Evolutionary conservation across 495 filamentous ascomycete species (phyloP).

Genomic region (Neohortaea acidophila): DNA sequence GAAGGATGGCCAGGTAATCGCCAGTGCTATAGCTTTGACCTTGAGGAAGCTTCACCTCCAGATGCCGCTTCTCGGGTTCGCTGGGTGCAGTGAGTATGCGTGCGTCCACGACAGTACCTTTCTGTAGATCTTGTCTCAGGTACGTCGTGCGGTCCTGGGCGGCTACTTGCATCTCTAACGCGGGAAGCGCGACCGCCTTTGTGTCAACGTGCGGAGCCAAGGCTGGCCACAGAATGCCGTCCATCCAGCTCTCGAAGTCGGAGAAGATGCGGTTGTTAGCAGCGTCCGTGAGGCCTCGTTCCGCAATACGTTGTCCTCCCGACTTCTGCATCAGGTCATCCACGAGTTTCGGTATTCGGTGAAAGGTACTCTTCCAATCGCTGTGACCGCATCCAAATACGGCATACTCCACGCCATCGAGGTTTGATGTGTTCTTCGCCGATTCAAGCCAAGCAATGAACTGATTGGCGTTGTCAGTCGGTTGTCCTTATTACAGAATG

Average conservation of each 20-base stretch:
- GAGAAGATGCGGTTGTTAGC: neutral
- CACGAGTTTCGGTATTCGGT: constrained; percentile 51
- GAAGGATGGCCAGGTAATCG: constrained; percentile 62
- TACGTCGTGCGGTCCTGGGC: neutral
- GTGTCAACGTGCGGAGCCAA: neutral
- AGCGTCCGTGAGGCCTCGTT: constrained; percentile 31
- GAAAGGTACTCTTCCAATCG: constrained; percentile 61
- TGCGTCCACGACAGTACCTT: constrained; percentile 34
- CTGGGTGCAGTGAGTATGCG: no score
- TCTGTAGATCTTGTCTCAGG: neutral
- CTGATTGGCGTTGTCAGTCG: constrained; percentile 55
- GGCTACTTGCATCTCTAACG: neutral
- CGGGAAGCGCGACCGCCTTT: neutral
- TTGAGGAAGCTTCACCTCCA: constrained; percentile 49
- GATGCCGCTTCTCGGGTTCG: constrained; percentile 44
- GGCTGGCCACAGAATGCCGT: neutral
- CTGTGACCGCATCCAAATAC: constrained; percentile 49
- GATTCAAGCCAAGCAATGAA: constrained; percentile 51
- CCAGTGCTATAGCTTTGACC: constrained; percentile 54
- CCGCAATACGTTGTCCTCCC: constrained; percentile 29
- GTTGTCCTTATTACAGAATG: no score
- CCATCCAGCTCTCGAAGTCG: constrained; percentile 4
- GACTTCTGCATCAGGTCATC: constrained; percentile 31
- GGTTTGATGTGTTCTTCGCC: constrained; percentile 32
- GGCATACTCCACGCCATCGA: constrained; percentile 42